These are phyloP conservation scores for Evernia prunastri DNA, from an alignment of 495 filamentous ascomycete species.

Conservation along the genomic window DNA sequence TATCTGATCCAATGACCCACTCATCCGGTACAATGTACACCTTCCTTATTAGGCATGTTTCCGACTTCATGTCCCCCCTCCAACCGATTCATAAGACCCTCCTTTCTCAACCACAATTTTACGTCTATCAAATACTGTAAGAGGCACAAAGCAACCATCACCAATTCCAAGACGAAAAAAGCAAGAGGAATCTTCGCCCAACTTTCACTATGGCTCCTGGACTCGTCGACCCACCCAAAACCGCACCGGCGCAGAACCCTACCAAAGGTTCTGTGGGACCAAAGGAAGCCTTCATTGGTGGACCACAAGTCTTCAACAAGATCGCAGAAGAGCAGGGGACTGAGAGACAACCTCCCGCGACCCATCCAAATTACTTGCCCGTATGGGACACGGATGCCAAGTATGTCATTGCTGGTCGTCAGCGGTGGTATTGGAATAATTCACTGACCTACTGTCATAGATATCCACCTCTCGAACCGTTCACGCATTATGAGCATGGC, in stretches of 20 bases:
- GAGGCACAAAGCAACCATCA: background rate
- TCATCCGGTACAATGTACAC: background rate
- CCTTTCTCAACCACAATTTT: background rate
- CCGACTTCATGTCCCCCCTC: background rate
- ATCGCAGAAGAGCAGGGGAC: conserved; percentile 24
- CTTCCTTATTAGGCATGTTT: background rate
- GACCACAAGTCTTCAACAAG: conserved; percentile 21
- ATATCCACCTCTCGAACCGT: conserved; percentile 60
- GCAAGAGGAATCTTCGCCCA: background rate
- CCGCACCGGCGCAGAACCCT: background rate
- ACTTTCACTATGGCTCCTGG: background rate
- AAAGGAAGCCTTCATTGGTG: conserved; percentile 11
- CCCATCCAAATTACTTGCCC: conserved; percentile 23
- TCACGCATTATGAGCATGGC: conserved; percentile 67
- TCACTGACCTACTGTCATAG: background rate
- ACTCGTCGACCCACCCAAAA: background rate
- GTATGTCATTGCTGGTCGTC: background rate
- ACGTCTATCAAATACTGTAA: no score
- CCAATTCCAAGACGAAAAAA: background rate
- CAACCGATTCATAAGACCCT: background rate
- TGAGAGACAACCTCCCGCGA: conserved; percentile 18
- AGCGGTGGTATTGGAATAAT: background rate
- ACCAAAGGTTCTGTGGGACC: background rate
- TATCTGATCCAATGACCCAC: background rate
- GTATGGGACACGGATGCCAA: conserved; percentile 30